Conservation (phyloP, 345 rosid species). For the Laguncularia racemosa region DNA sequence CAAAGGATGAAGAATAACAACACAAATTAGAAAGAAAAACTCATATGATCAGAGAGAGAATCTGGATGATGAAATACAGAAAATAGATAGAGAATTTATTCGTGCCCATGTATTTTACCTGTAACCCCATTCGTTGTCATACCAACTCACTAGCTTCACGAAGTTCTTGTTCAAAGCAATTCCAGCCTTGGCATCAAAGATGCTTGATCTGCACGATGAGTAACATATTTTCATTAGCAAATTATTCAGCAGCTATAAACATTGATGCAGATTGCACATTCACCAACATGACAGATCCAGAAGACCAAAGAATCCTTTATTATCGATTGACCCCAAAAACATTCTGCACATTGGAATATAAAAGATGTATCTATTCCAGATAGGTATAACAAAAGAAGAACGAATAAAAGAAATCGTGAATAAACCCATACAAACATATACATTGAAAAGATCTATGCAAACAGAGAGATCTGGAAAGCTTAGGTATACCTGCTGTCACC, state of each 20-base stretch:
- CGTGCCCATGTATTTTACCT: slow-evolving; percentile 25
- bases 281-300: too few relatives aligned
- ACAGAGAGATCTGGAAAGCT: background rate
- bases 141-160: slow-evolving; percentile 77
- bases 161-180: slow-evolving; percentile 64
- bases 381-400: background rate
- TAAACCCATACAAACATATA: too few relatives aligned
- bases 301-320: too few relatives aligned
- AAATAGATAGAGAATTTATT: too few relatives aligned
- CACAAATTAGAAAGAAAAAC: background rate
- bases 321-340: background rate
- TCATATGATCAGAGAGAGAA: background rate
- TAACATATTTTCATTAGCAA: too few relatives aligned
- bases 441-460: too few relatives aligned
- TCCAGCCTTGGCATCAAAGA: slow-evolving; percentile 94
- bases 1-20: slow-evolving; percentile 7
- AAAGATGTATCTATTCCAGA: background rate
- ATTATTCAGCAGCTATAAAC: background rate
- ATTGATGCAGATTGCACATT: too few relatives aligned
- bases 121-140: slow-evolving; percentile 96
- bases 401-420: too few relatives aligned
- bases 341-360: background rate
- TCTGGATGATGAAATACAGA: too few relatives aligned
- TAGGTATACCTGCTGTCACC: slow-evolving; percentile 62
- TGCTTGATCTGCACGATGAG: slow-evolving; percentile 56